Base-by-base conservation (phyloP, 768 basidiomycete species). In the Pholiota molesta region DNA sequence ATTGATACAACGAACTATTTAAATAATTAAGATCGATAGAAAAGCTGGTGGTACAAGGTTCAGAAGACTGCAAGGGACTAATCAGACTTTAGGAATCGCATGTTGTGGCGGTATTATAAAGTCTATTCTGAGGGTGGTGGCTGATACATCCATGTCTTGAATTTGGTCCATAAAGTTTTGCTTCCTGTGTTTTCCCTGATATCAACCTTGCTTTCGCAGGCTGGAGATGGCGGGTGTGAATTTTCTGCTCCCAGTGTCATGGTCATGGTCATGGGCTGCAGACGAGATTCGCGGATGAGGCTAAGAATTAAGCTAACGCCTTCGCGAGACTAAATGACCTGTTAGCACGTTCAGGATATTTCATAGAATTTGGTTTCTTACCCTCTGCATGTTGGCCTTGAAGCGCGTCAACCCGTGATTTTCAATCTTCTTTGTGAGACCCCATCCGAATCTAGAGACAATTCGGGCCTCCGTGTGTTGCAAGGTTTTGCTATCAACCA, bases 371-470 rank as follows among this genome's bases (percentile, higher is more conserved):
- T 26, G 53, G 39, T 28, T 52, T 21, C 88, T 57, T 72, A 90
- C 95, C 68, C 86, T 83, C 74, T 96, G 93, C 54, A 96, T 79
- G 70, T 97, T 92, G 17, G 89, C 85, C 74, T 95, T 94, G 78
- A 97, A 95, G 63, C 85, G 86, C 11, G 86, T 86, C 56, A 95
- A 74, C 19, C 94, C 95, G 67, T 94, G 92, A 59, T 79, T 91
- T 75, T 97, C 95, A 51, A 97, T 95, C 61, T 85, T 80, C 74
- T 87, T 92, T 3, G 94, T 92, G 42, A 96, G 83, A 26, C 92
- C 91, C 88, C 95, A 96, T 10, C 95, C 95, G 66, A 97, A 91
- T 51, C 88, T 85, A 55, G 95, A 97, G n/a, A 90, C 79, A 60
- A 97, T 87, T 63, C 91, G 81, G 3, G 92, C 95, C 65, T 95